phyloP scores from a whole-genome alignment of 2,329 filamentous ascomycete species.

The Pseudogymnoascus sp. region DNA sequence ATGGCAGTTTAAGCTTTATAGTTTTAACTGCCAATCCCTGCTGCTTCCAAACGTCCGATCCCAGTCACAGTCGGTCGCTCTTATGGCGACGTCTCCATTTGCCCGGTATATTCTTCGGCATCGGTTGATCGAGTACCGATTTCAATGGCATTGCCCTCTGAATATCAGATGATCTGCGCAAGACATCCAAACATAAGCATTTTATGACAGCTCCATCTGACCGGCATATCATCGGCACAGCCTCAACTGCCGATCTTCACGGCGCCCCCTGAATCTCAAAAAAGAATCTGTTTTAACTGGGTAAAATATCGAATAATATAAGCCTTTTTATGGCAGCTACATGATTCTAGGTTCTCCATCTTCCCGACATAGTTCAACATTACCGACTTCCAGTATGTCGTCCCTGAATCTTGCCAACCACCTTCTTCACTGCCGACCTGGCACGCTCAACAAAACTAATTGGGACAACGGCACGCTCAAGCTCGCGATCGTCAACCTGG shows the following conservation, averaged over 20 bases:
- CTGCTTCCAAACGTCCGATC: not conserved
- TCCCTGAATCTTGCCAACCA: conserved; percentile 48
- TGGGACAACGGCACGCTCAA: conserved; percentile 83
- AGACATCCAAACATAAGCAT: not conserved
- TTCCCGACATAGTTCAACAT: conserved; percentile 3
- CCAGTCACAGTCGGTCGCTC: not conserved
- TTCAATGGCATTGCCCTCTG: not conserved
- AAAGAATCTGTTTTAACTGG: not conserved
- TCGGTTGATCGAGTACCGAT: not conserved
- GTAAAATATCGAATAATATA: conserved; percentile 8
- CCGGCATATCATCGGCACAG: not conserved
- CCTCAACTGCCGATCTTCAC: not conserved
- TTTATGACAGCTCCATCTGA: not conserved
- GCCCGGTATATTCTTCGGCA: not conserved
- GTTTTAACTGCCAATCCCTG: conserved; percentile 3
- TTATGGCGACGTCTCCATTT: not conserved
- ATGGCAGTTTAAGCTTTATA: conserved; percentile 8
- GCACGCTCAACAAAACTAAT: conserved; percentile 82
- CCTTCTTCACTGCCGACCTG: conserved; percentile 67
- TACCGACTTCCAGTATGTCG: conserved; percentile 3
- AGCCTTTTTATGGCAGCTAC: conserved; percentile 1
- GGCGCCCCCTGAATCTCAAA: not conserved
- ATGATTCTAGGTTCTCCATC: conserved; percentile 4
- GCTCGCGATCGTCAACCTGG: conserved; percentile 83
- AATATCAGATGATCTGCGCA: not conserved